Evolutionary conservation across 2,329 filamentous ascomycete species (phyloP), one percentile per base, ranked within the genome.

Genomic region (Bertia moriformis): DNA sequence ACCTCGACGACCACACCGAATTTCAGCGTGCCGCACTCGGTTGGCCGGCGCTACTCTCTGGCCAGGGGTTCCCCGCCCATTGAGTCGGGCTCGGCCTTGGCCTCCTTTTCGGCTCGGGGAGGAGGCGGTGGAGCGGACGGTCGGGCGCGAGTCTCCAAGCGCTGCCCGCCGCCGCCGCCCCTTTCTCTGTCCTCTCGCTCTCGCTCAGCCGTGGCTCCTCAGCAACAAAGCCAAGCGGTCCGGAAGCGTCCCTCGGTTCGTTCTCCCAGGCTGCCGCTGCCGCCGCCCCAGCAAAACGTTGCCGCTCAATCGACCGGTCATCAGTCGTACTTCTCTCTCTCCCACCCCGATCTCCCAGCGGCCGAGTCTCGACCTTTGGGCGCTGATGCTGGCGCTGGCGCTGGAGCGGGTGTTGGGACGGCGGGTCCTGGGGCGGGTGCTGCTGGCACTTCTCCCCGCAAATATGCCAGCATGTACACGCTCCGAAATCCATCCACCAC

Each of bases 21-120:
- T 46, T 73, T 73, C 45, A 73, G 68, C 44, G 61, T 71, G 4
- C 66, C 69, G 10, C 60, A 69, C 20, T 52, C 56, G 1, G 60
- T 60, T 0, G 59, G 52, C 40, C 63, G 63, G 42, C 63, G 69
- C 2, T 67, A 61, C 37, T 69, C 67, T 1, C 50, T 60, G 4
- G 47, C 55, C 33, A 60, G 53, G 45, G n/a, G n/a, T n/a, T 46
- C 51, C n/a, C 43, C 51, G 13, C 40, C 46, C n/a, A 38, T 43
- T 0, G 43, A 46, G 4, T 38, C 42, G 18, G 44, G 42, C 18
- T 20, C 29, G 14, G 39, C 41, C 10, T 27, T n/a, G 22, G n/a
- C 46, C 33, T 38, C 40, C 37, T 2, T 43, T 48, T 10, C 45
- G 45, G 44, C 15, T n/a, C 13, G 20, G 36, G 17, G 41, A 41